A percentile compares a stretch with the other conserved stretches of the same genome.
phyloP scores from a whole-genome alignment of 306 rosid genomes.

The Vicia sativa region DNA sequence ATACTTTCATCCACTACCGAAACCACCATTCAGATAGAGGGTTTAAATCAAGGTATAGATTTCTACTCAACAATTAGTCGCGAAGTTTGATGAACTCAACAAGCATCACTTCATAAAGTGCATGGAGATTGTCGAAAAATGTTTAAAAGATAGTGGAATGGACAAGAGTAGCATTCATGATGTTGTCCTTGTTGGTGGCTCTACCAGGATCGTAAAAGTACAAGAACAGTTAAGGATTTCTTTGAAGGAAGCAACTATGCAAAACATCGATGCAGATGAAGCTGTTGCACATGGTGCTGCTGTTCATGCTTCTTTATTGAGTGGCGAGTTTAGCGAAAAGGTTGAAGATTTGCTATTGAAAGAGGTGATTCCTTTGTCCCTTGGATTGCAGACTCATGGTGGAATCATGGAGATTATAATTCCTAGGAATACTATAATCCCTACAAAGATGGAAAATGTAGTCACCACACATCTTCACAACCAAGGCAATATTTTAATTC shows the following conservation, averaged over 20 bases:
- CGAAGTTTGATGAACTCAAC: slow-evolving; percentile 35
- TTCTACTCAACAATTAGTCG: slow-evolving; percentile 13
- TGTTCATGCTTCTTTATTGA: background rate
- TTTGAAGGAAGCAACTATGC: background rate
- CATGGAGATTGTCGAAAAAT: slow-evolving; percentile 26
- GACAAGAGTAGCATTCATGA: background rate
- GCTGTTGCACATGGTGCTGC: background rate
- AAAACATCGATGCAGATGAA: background rate
- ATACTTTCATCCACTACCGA: background rate
- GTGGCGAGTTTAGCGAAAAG: background rate
- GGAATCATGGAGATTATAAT: background rate
- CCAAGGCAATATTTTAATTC: background rate
- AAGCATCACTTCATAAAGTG: background rate
- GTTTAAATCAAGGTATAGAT: slow-evolving; percentile 7
- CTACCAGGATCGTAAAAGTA: background rate
- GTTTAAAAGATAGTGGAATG: background rate
- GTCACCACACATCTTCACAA: background rate
- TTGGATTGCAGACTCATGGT: background rate
- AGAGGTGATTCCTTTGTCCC: slow-evolving; percentile 1
- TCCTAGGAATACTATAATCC: background rate
- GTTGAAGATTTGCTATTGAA: background rate
- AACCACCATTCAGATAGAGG: background rate
- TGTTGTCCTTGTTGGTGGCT: slow-evolving; percentile 5
- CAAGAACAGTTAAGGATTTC: background rate
- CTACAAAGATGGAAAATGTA: background rate